Evolutionary conservation across 2,329 filamentous ascomycete species (phyloP).

Genomic region (Penicillium sp.): DNA sequence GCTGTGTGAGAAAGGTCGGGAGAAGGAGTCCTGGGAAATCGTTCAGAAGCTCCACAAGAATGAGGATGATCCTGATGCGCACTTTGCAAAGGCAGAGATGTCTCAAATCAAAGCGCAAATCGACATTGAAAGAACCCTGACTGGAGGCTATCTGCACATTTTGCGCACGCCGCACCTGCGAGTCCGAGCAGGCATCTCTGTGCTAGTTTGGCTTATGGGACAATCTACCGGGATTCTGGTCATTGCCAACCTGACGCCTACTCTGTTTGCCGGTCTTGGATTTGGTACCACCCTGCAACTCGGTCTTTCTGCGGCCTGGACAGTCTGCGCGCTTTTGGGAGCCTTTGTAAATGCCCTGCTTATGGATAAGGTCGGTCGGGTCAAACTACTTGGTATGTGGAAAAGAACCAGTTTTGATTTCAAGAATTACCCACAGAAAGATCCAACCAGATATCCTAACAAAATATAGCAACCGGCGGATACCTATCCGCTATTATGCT

Average conservation of each 20-base stretch:
- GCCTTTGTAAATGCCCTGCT: not conserved
- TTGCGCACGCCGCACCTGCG: not conserved
- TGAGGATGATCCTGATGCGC: not conserved
- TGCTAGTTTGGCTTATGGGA: not conserved
- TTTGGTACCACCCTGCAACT: constrained; percentile 1
- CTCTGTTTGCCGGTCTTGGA: not conserved
- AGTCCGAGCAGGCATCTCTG: not conserved
- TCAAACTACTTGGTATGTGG: not conserved
- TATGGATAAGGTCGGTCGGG: not conserved
- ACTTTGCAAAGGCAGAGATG: not conserved
- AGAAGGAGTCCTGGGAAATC: not conserved
- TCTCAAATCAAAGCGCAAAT: not conserved
- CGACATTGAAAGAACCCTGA: not conserved
- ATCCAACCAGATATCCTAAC: too few relatives aligned
- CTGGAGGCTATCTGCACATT: not conserved
- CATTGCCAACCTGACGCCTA: not conserved
- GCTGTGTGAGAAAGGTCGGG: not conserved
- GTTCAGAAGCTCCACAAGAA: too few relatives aligned
- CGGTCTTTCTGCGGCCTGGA: not conserved
- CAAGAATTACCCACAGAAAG: too few relatives aligned
- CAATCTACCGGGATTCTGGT: not conserved
- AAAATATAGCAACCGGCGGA: too few relatives aligned
- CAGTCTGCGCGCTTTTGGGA: not conserved
- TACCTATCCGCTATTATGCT: too few relatives aligned
- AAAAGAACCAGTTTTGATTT: too few relatives aligned